Percentiles rank a stretch among this genome's conserved stretches.
These are phyloP conservation scores for Acacia concinna DNA, from an alignment of 331 rosid species.

Conservation along the genomic window DNA sequence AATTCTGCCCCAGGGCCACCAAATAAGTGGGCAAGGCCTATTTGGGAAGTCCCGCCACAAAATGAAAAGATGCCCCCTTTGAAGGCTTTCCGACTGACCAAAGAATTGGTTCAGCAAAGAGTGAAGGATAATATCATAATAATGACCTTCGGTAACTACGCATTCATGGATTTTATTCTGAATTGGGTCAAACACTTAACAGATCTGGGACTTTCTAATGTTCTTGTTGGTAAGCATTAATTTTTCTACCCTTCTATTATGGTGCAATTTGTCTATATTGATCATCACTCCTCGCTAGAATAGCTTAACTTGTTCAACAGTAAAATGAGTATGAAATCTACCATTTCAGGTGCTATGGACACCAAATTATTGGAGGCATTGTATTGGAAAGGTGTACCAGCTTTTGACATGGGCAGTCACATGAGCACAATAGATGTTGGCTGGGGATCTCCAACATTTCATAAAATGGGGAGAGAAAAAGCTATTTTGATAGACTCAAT, in stretches of 20 bases:
- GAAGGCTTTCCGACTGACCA: conserved; percentile 57
- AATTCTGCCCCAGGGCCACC: conserved; percentile 33
- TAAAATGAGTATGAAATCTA: conserved; percentile 31
- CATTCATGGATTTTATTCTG: conserved; percentile 92
- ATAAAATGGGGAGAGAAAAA: conserved; percentile 98
- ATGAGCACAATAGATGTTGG: conserved; percentile 97
- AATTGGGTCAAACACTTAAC: conserved; percentile 91
- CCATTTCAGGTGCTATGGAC: conserved; percentile 93
- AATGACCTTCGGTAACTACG: conserved; percentile 94
- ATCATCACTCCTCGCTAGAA: neutral
- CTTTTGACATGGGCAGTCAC: conserved; percentile 97
- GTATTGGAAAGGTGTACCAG: conserved; percentile 92
- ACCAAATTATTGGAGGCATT: conserved; percentile 86
- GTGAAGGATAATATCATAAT: conserved; percentile 78
- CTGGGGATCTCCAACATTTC: conserved; percentile 97
- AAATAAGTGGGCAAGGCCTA: conserved; percentile 37
- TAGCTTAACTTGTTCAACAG: conserved; percentile 23
- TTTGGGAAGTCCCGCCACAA: conserved; percentile 59
- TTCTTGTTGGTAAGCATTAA: conserved; percentile 79
- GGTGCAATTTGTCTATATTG: conserved; percentile 3
- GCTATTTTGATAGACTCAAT: conserved; percentile 78
- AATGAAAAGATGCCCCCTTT: conserved; percentile 65
- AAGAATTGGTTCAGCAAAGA: conserved; percentile 72
- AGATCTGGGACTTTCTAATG: conserved; percentile 71
- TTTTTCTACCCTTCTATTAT: conserved; percentile 3